Base-by-base conservation (phyloP, 1,284 basidiomycete species). In the Rugosomyces carneus region DNA sequence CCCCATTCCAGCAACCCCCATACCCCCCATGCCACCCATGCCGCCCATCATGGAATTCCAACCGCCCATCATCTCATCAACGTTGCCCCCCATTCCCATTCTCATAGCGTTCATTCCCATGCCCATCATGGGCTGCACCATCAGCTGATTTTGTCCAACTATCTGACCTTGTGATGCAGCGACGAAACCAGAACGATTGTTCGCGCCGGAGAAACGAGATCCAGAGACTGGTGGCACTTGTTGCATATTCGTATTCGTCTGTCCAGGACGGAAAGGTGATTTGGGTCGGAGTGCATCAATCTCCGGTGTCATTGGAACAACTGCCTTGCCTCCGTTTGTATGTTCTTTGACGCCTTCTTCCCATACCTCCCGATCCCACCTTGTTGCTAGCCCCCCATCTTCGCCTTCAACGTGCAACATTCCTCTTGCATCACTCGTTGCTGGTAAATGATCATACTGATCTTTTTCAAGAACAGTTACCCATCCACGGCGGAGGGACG, bases 241-340 rank as follows among this genome's bases (percentile, higher is more conserved):
- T n/a, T n/a, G 24, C 16, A 52, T 50, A 42, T 48, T 46, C 21
- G 48, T n/a, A 44, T 57, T 52, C 15, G 47, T 38, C 35, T 63
- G 60, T 6, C 67, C 69, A 42, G 60, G 57, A 37, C 72, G 55
- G 26, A 71, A 64, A 6, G 92, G 93, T 1, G 90, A 93, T 62
- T 95, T 95, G 0, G 92, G 93, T 9, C 93, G 76, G 10, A 96
- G 70, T 0, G 75, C 72, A 51, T 96, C 91, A 56, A 96, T 92
- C 58, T 95, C 89, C 65, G 78, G 64, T 0, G 80, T 81, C 64
- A 75, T 80, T 0, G 88, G 80, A 13, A 89, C 83, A 44, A 89
- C 78, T 19, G 69, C 66, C 57, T 77, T 80, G 6, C 75, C 75
- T 15, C 70, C 73, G 42, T 67, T 65, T 2, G 74, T 67, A 10